Evolutionary conservation across 495 filamentous ascomycete species (phyloP).

Genomic region (Aspergillus ostianus): DNA sequence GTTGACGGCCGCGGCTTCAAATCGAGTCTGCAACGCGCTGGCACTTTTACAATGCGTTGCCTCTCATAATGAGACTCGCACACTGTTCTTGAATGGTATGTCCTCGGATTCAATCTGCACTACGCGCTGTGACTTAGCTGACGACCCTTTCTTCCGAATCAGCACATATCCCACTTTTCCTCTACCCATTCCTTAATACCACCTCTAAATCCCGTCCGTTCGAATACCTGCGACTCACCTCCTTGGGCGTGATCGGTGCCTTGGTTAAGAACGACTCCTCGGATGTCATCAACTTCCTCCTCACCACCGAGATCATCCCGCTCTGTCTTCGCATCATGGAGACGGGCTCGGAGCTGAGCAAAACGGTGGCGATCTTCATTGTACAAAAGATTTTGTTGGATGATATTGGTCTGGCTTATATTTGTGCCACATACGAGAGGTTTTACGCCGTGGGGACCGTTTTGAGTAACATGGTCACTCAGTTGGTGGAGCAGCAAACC

Average conservation of each 20-base stretch:
- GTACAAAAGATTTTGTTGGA: conserved; percentile 99
- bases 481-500: conserved; percentile 96
- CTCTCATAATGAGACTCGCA: conserved; percentile 93
- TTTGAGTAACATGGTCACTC: conserved; percentile 96
- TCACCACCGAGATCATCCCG: conserved; percentile 98
- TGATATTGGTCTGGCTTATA: conserved; percentile 96
- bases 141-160: conserved; percentile 9
- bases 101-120: conserved; percentile 1
- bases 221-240: conserved; percentile 96
- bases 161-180: conserved; percentile 98
- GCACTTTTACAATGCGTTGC: conserved; percentile 97
- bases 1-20: conserved; percentile 92
- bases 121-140: conserved; percentile 1
- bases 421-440: conserved; percentile 98
- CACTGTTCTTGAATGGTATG: conserved; percentile 86
- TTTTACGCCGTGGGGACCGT: conserved; percentile 99
- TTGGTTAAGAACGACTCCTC: conserved; percentile 98
- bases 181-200: conserved; percentile 98
- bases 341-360: conserved; percentile 96
- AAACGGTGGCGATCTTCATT: conserved; percentile 99
- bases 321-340: conserved; percentile 99
- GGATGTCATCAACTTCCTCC: conserved; percentile 97
- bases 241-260: conserved; percentile 96
- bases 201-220: conserved; percentile 98
- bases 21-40: conserved; percentile 96